Base-by-base conservation (phyloP, 2,329 filamentous ascomycete genomes). In the Domatiomyces catenatus region DNA sequence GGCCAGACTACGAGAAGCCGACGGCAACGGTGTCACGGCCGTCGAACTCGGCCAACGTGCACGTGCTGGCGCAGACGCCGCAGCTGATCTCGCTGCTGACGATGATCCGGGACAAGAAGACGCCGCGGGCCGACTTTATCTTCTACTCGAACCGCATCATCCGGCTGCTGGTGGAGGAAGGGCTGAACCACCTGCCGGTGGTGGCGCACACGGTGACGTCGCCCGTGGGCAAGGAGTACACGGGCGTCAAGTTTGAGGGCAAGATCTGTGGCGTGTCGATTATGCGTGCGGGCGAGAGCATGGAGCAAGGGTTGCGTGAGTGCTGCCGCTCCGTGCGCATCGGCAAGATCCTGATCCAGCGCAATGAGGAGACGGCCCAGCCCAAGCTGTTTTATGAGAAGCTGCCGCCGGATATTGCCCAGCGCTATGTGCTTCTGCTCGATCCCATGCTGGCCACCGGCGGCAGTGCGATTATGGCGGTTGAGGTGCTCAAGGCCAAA, bases 401-500 rank as follows among this genome's bases (percentile, higher is more conserved):
- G 72, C 76, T 98, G 39, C 92, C 92, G 5, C 83, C 87, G 64
- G 92, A 98, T 65, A 95, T 98, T 66, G 79, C 84, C 20, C 78
- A 90, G 50, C 75, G 92, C 66, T 98, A 92, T 89, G 90, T 95
- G 36, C 72, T 98, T 53, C 73, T 98, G 44, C 71, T 98, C 45
- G 92, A 98, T 65, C 92, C 92, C n/a, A 98, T 98, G 92, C 89
- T 98, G 69, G 92, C 92, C 52, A 98, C 92, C 59, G 88, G 90
- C 59, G 92, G 92, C 46, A 95, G 89, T 52, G 92, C 92, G 48
- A 92, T 88, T 51, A 94, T 98, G 86, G 92, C 92, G 26, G 89
- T 96, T 17, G 86, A 96, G 57, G 87, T 95, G 2, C 75, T 98
- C 59, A 93, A 86, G 65, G 81, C 81, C 42, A 83, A 86, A 57